Percentiles rank a stretch among this genome's conserved stretches.
Conservation (phyloP, 2,329 filamentous ascomycete genomes). For the Coleophoma cylindrospora region DNA sequence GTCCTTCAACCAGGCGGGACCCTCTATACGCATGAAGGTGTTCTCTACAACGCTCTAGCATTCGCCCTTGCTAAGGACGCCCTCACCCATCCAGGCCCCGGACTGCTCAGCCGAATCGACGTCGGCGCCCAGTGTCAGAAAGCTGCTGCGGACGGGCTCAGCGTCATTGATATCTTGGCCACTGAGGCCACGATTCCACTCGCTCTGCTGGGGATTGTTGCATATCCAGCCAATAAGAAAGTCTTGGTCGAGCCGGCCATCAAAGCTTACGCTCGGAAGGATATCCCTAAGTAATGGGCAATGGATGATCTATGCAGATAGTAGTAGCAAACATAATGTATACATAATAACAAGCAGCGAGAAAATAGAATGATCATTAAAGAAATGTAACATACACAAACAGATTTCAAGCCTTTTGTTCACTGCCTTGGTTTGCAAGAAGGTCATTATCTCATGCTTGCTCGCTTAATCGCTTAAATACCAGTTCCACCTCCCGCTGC, state of each 20-base stretch:
- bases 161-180: not conserved
- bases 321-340: no score
- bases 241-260: constrained; percentile 3
- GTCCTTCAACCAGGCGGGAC: constrained; percentile 12
- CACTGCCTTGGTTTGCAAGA: no score
- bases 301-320: no score
- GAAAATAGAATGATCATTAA: no score
- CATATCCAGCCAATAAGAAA: not conserved
- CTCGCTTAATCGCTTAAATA: no score
- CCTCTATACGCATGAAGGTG: constrained; percentile 34
- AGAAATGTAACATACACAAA: no score
- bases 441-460: no score
- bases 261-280: constrained; percentile 1
- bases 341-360: no score
- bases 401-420: no score
- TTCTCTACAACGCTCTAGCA: constrained; percentile 43
- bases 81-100: constrained; percentile 41
- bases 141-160: not conserved
- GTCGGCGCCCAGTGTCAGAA: constrained; percentile 2
- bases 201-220: not conserved
- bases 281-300: not conserved
- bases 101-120: constrained; percentile 6
- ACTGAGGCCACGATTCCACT: not conserved
- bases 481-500: no score
- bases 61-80: constrained; percentile 40